Conservation (phyloP, 495 filamentous ascomycete species). For the Neurospora terricola region DNA sequence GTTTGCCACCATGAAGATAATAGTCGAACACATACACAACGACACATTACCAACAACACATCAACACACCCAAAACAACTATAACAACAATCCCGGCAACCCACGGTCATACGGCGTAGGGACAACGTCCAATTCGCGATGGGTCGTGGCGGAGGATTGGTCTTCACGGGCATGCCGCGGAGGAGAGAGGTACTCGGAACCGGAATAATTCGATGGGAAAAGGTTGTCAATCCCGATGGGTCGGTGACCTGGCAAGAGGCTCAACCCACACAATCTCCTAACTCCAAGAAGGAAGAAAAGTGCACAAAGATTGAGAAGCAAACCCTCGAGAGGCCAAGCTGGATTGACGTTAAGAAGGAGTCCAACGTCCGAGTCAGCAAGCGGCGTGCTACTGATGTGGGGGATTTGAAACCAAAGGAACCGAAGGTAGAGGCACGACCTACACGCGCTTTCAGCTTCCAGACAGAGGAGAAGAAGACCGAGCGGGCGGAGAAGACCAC, state of each 20-base stretch:
- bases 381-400: background rate
- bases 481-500: background rate
- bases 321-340: background rate
- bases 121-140: background rate
- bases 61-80: background rate
- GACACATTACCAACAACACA: background rate
- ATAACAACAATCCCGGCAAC: background rate
- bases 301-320: background rate
- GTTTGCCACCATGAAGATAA: background rate
- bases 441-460: background rate
- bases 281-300: background rate
- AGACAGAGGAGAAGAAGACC: background rate
- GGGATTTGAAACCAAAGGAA: background rate
- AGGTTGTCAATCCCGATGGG: background rate
- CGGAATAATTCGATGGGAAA: background rate
- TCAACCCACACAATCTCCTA: background rate
- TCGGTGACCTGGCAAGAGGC: background rate
- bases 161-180: background rate
- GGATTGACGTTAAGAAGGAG: background rate
- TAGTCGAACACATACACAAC: background rate
- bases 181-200: background rate
- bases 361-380: background rate
- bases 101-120: background rate
- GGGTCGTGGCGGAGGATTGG: background rate
- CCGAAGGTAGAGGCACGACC: background rate